Base-by-base conservation (phyloP, 345 rosid species). In the Rhizophora mangle region DNA sequence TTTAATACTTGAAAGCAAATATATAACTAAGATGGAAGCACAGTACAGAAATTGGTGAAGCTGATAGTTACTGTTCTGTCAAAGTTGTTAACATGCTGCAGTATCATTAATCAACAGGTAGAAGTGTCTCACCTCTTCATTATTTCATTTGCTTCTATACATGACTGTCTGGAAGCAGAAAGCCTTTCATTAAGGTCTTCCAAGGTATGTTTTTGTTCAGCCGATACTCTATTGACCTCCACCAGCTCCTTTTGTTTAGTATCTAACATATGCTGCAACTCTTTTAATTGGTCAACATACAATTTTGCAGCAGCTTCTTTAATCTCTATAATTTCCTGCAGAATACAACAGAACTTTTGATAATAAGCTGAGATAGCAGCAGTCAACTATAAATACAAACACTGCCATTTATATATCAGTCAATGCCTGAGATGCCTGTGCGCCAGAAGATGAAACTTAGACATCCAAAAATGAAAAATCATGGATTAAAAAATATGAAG, bases 171-270 rank as follows among this genome's bases (percentile, higher is more conserved):
- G 60, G 93, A 90, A 82, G 92, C 86, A 74, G 71, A 66, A n/a
- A 95, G 85, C 73, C 96, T 88, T 79, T 86, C 92, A 66, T 81
- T 86, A 65, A 95, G 86, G 73, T 89, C 99, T 82, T 87, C 96
- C 46, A 85, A 66, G 72, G 80, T 72, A 79, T 90, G 92, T 77
- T 88, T 89, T 77, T 85, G 95, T 71, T 95, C 99, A 63, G 89
- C 84, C 34, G 82, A 82, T 78, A 80, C 67, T 86, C 83, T 87
- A 72, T 67, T 74, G 69, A 80, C 76, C 75, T 89, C 90, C 29
- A 54, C 69, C 75, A 90, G 73, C 76, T 89, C 96, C 66, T 85
- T 82, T 64, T 84, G 83, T 77, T 83, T 92, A 31, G 71, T 71
- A 69, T 88, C 88, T 64, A 88, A 64, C 61, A 57, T 31, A 71